A percentile compares a stretch with the other conserved stretches of the same genome.
Evolutionary conservation across 2,329 filamentous ascomycete species (phyloP).

Genomic region (Epichloe hybrida): DNA sequence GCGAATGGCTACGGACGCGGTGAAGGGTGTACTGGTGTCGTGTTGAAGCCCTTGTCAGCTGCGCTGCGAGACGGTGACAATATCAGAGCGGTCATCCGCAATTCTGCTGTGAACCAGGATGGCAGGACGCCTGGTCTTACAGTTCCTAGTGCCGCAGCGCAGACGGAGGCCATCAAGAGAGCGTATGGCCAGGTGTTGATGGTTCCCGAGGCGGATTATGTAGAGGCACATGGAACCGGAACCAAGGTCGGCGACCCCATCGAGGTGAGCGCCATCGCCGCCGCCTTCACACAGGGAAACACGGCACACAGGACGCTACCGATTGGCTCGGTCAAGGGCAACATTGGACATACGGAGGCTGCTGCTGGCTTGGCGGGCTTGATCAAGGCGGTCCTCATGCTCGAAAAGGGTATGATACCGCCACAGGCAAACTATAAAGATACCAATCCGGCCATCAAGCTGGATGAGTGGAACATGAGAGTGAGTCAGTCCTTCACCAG

Average conservation of each 20-base stretch:
- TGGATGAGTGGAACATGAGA: no score
- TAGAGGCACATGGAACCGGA: constrained; percentile 34
- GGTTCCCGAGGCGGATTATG: constrained; percentile 17
- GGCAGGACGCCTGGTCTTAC: constrained; percentile 30
- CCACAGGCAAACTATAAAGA: constrained; percentile 11
- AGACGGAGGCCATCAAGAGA: constrained; percentile 20
- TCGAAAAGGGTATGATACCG: constrained; percentile 15
- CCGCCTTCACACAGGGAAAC: constrained; percentile 5
- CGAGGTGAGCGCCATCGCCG: constrained; percentile 29
- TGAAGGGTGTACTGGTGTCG: constrained; percentile 28
- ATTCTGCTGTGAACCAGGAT: constrained; percentile 24
- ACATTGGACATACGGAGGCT: constrained; percentile 12
- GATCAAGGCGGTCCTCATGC: constrained; percentile 16
- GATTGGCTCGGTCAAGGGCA: constrained; percentile 17
- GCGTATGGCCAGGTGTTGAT: constrained; percentile 18
- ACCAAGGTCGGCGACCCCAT: constrained; percentile 33
- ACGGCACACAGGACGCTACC: constrained; percentile 20
- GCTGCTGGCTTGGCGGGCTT: constrained; percentile 16
- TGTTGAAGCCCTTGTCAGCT: constrained; percentile 27
- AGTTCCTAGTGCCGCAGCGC: constrained; percentile 17
- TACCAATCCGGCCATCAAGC: no score
- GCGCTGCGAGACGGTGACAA: constrained; percentile 27
- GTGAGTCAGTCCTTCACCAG: no score
- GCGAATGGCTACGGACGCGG: constrained; percentile 36
- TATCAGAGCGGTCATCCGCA: constrained; percentile 24